Conservation (phyloP, 192 early-diverging fungal genomes). For the Linnemannia zychae region DNA sequence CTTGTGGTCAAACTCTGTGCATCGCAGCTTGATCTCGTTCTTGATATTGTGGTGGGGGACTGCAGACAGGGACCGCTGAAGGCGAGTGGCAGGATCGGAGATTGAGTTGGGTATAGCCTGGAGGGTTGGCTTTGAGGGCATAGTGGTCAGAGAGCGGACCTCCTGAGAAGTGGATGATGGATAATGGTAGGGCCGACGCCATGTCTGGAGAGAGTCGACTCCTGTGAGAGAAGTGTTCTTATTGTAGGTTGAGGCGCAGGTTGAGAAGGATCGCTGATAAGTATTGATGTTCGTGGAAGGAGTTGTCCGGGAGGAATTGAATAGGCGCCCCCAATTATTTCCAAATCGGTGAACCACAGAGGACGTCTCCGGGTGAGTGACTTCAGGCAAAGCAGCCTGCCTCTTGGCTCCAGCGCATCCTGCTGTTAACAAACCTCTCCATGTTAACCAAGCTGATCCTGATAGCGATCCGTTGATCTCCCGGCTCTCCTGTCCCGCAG, state of each 20-base stretch:
- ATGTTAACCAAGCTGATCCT: background rate
- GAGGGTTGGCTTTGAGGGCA: slow-evolving; percentile 31
- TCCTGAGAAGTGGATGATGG: slow-evolving; percentile 4
- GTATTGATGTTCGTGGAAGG: background rate
- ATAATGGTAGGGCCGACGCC: slow-evolving; percentile 39
- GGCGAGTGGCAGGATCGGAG: slow-evolving; percentile 21
- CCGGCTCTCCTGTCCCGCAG: background rate
- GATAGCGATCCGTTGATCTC: background rate
- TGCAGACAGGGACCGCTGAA: slow-evolving; percentile 36
- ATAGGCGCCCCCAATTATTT: slow-evolving; percentile 8
- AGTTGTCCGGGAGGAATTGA: slow-evolving; percentile 5
- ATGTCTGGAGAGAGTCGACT: slow-evolving; percentile 34
- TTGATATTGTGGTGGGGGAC: slow-evolving; percentile 56
- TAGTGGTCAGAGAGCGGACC: slow-evolving; percentile 29
- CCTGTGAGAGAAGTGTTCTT: background rate
- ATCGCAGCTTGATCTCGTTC: slow-evolving; percentile 55
- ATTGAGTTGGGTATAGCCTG: slow-evolving; percentile 12
- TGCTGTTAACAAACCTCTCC: background rate
- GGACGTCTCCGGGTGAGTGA: background rate
- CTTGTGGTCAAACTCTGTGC: slow-evolving; percentile 77
- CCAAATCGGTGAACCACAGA: background rate
- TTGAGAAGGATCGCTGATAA: background rate
- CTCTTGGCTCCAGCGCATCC: background rate
- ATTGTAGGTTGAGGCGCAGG: background rate
- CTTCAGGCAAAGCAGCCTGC: background rate